A percentile compares a stretch with the other conserved stretches of the same genome.
phyloP scores from a whole-genome alignment of 139 green algal species.

The Pycnococcus provasolii region DNA sequence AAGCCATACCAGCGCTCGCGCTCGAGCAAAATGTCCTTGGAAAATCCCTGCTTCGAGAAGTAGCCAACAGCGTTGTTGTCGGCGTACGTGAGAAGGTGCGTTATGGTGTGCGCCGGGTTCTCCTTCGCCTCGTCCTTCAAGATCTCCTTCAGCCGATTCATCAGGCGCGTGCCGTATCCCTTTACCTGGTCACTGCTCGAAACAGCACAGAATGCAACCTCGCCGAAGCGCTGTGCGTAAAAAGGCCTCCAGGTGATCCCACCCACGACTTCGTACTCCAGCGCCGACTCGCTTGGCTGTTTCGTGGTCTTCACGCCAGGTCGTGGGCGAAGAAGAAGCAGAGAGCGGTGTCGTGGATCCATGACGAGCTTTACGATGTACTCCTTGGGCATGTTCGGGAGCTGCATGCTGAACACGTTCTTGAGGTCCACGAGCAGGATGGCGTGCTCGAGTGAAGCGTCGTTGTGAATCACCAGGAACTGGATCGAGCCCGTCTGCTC shows the following conservation, averaged over 20 bases:
- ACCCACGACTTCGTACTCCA: constrained; percentile 59
- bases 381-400: constrained; percentile 97
- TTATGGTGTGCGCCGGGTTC: constrained; percentile 30
- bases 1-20: constrained; percentile 31
- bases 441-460: background rate
- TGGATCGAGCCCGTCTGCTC: constrained; percentile 11
- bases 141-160: constrained; percentile 81
- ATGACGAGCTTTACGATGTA: constrained; percentile 93
- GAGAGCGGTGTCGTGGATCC: constrained; percentile 52
- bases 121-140: constrained; percentile 52
- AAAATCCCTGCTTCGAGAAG: constrained; percentile 95
- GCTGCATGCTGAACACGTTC: constrained; percentile 86
- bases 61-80: constrained; percentile 99
- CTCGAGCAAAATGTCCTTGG: constrained; percentile 63
- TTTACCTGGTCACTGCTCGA: constrained; percentile 70
- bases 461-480: constrained; percentile 3
- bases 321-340: constrained; percentile 19
- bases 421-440: constrained; percentile 72
- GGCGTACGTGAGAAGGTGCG: constrained; percentile 94
- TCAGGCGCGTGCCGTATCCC: constrained; percentile 89
- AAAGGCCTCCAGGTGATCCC: constrained; percentile 94
- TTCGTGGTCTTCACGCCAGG: no score
- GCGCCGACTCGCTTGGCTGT: no score
- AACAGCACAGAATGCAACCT: constrained; percentile 98
- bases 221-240: constrained; percentile 51